Conservation (phyloP, 257 asterid genomes). For the Fraxinus pennsylvanica region DNA sequence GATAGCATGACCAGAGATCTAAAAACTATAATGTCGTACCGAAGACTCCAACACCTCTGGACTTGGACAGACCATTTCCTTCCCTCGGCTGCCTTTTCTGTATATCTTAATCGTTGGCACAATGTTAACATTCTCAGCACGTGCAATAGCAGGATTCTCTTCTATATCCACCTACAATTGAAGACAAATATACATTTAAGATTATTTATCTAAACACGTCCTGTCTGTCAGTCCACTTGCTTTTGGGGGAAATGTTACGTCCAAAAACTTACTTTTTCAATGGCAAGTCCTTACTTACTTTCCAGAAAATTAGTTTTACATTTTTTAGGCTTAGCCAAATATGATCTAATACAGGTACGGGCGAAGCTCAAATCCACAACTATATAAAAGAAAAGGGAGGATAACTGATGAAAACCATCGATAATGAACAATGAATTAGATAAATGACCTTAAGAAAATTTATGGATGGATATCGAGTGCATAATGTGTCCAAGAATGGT, state of each 20-base stretch:
- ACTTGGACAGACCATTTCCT: conserved; percentile 80
- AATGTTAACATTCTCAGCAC: conserved; percentile 64
- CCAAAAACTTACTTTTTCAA: not conserved
- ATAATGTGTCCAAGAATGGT: conserved; percentile 59
- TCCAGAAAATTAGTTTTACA: not conserved
- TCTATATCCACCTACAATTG: conserved; percentile 72
- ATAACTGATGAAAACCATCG: not conserved
- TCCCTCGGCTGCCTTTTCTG: conserved; percentile 60
- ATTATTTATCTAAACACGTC: not conserved
- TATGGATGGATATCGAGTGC: conserved; percentile 67
- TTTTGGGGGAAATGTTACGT: not conserved
- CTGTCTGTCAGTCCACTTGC: not conserved
- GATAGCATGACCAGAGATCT: conserved; percentile 23
- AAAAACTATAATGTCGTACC: conserved; percentile 72
- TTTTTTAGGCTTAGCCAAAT: not conserved
- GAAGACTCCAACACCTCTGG: conserved; percentile 81
- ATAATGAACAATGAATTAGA: not conserved
- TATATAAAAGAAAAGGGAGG: not conserved
- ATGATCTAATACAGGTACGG: not conserved
- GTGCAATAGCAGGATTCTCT: conserved; percentile 57
- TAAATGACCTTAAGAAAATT: conserved; percentile 75
- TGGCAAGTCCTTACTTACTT: not conserved
- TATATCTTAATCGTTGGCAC: conserved; percentile 86
- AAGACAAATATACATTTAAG: not conserved
- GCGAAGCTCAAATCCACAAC: not conserved